Conservation (phyloP, 495 filamentous ascomycete species). For the Penicillium canescens region DNA sequence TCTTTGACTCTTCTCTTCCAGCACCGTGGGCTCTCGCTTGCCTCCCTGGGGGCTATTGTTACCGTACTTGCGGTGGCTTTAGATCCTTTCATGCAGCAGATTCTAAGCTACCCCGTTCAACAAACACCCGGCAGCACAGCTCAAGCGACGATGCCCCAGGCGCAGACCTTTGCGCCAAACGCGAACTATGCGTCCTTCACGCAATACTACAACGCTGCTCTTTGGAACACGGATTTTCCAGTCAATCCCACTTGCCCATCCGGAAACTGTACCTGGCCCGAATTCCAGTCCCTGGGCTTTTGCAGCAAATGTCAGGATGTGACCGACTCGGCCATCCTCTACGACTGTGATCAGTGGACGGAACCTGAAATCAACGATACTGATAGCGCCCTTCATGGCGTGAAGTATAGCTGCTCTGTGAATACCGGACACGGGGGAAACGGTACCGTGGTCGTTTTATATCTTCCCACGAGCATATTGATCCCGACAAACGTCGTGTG, state of each 20-base stretch:
- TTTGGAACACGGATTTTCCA: neutral
- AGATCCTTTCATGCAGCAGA: conserved; percentile 35
- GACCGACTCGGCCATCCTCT: neutral
- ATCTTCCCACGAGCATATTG: no score
- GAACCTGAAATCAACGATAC: neutral
- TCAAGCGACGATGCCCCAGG: neutral
- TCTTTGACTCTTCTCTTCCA: conserved; percentile 30
- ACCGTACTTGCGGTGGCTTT: conserved; percentile 29
- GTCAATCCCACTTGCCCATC: conserved; percentile 6
- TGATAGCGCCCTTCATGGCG: neutral
- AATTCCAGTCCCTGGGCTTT: neutral
- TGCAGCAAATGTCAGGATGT: conserved; percentile 12
- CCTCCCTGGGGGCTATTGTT: conserved; percentile 27
- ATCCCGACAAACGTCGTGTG: no score
- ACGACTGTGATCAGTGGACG: neutral
- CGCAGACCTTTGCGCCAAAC: no score
- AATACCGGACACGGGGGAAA: neutral
- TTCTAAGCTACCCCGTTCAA: conserved; percentile 20
- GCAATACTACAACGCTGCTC: neutral
- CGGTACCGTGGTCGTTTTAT: no score
- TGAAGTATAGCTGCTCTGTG: neutral
- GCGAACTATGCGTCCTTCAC: neutral
- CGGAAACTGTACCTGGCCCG: conserved; percentile 7
- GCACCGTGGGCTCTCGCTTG: conserved; percentile 6
- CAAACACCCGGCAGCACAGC: neutral